A percentile compares a stretch with the other conserved stretches of the same genome.
Evolutionary conservation across 345 rosid genomes (phyloP).

Genomic region (Turnera subulata): DNA sequence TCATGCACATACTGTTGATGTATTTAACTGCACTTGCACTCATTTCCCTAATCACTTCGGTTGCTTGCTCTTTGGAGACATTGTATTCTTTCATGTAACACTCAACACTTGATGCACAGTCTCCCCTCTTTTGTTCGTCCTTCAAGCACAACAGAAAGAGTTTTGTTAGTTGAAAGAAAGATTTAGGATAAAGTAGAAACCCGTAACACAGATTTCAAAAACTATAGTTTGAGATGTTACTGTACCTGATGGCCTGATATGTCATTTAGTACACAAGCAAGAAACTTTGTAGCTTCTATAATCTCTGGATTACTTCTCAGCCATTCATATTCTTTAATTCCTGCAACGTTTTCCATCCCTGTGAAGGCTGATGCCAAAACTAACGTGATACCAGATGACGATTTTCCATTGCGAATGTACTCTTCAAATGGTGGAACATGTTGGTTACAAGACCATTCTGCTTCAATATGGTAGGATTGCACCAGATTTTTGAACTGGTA

Average conservation of each 20-base stretch:
- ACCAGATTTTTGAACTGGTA: background rate
- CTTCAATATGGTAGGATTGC: background rate
- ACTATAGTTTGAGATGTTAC: too few relatives aligned
- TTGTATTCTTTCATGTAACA: too few relatives aligned
- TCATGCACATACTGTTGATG: too few relatives aligned
- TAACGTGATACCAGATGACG: background rate
- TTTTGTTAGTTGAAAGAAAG: too few relatives aligned
- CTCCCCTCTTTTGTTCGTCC: too few relatives aligned
- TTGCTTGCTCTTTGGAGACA: too few relatives aligned
- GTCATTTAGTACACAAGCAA: background rate
- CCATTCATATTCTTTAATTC: slow-evolving; percentile 1
- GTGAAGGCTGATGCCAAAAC: background rate
- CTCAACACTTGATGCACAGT: too few relatives aligned
- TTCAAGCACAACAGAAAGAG: too few relatives aligned
- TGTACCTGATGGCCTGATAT: background rate
- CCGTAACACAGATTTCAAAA: too few relatives aligned
- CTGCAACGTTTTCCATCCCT: background rate
- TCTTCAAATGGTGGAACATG: slow-evolving; percentile 1
- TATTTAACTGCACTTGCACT: too few relatives aligned
- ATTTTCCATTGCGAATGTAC: background rate
- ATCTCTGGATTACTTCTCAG: background rate
- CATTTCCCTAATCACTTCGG: too few relatives aligned
- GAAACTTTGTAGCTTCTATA: background rate
- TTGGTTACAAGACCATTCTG: background rate
- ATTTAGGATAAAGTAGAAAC: too few relatives aligned